Conservation (phyloP, 257 asterid genomes). For the Solanum peruvianum region DNA sequence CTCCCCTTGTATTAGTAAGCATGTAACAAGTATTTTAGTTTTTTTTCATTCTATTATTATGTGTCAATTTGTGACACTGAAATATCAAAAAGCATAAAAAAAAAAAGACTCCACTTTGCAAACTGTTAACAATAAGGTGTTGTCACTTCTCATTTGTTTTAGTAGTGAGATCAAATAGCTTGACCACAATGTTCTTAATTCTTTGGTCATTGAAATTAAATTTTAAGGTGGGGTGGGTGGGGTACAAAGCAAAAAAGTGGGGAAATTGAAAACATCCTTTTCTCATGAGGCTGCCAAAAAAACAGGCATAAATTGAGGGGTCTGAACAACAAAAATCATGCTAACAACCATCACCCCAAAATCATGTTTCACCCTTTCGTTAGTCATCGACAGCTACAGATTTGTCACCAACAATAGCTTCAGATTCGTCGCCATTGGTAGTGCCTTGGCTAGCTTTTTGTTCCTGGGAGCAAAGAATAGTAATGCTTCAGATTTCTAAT, state of each 20-base stretch:
- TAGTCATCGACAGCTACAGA: background rate
- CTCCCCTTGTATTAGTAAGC: background rate
- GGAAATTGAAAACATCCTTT: constrained; percentile 24
- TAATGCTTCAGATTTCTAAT: background rate
- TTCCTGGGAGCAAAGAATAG: background rate
- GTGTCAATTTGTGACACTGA: constrained; percentile 14
- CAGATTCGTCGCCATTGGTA: too few species aligned
- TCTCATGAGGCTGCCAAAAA: constrained; percentile 42
- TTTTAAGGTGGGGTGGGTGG: background rate
- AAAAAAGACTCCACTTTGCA: background rate
- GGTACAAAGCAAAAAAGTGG: constrained; percentile 8
- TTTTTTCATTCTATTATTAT: background rate
- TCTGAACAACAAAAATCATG: too few species aligned
- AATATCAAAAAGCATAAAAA: background rate
- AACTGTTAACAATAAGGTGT: background rate
- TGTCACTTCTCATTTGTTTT: background rate
- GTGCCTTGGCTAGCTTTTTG: background rate
- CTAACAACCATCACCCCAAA: too few species aligned
- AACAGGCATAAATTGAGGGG: constrained; percentile 28
- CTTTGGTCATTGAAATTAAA: background rate
- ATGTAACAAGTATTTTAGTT: background rate
- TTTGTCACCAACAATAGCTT: background rate
- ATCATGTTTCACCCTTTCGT: too few species aligned
- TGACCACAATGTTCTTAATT: background rate
- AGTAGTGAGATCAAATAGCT: background rate